Base-by-base conservation (phyloP, 108 stramenopile species). In the Schizochytrium sp. region DNA sequence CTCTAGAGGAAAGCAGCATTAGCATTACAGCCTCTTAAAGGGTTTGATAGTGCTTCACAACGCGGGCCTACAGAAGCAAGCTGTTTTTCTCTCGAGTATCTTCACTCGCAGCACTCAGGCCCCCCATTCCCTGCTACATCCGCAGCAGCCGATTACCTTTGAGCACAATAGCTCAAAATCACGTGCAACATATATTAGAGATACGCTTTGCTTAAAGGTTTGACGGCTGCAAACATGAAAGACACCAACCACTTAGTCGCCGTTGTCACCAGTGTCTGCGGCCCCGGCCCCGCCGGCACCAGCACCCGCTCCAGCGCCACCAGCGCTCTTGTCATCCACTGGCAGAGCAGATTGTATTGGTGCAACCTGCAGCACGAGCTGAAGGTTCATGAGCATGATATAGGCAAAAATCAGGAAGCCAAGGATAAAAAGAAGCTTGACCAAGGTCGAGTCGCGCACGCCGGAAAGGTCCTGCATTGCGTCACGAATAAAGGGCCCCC, bases 301-400 rank as follows among this genome's bases (percentile, higher is more conserved):
- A 15, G 64, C 64, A 44, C 42, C 15, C 44, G 64, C 64, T 7
- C 42, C 64, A 7, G 64, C 64, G 28, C 42, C 12, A 28, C 42
- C 64, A 7, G 7, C 15, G 5, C 42, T 44, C 64, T 69, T 69
- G 12, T 69, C 64, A 38, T 69, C 64, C 40, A 60, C 59, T 60
- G 59, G 17, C 59, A 44, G 15, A 28, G 64, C 64, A 69, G 44
- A 7, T 44, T 69, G 64, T 15, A 69, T 7, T 7, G 64, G 64
- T 44, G 64, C 64, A 12, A 69, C 64, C 64, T 69, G 64, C 19
- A 69, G 28, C 19, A 69, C 64, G 5, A 69, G 64, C 28, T 69
- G 64, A 38, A 69, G 12, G 64, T 38, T 69, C 64, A 69, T 69
- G 64, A 69, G 64, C 64, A 69, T 44, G 44, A 69, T 69, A 44